These are phyloP conservation scores for Hemisphaericaspora nanyangensis DNA, from an alignment of 805 yeast species.

Conservation along the genomic window DNA sequence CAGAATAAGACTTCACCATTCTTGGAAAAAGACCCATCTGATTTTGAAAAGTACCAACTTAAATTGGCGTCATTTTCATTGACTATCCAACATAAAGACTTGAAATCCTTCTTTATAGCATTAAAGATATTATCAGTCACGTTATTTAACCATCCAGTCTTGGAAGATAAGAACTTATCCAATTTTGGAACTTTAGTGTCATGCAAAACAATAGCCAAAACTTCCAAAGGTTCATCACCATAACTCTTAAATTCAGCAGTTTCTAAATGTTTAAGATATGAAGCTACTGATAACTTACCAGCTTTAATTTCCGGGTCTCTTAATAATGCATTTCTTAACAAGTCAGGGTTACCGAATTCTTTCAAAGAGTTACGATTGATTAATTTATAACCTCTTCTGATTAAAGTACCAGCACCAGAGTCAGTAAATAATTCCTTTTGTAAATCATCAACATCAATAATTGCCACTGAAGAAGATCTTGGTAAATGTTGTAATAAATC, in stretches of 20 bases:
- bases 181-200: slow-evolving; percentile 56
- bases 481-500: slow-evolving; percentile 93
- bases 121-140: slow-evolving; percentile 93
- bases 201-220: slow-evolving; percentile 75
- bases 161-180: slow-evolving; percentile 82
- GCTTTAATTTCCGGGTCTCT: slow-evolving; percentile 72
- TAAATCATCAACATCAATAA: slow-evolving; percentile 88
- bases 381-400: slow-evolving; percentile 94
- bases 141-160: slow-evolving; percentile 95
- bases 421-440: slow-evolving; percentile 98
- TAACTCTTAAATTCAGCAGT: slow-evolving; percentile 63
- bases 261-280: slow-evolving; percentile 74
- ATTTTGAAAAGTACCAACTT: slow-evolving; percentile 85
- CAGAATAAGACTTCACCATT: slow-evolving; percentile 90
- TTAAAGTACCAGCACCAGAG: slow-evolving; percentile 98
- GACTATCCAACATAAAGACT: slow-evolving; percentile 80
- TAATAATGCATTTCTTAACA: slow-evolving; percentile 69
- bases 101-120: slow-evolving; percentile 71
- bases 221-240: slow-evolving; percentile 96
- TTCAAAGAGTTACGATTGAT: slow-evolving; percentile 63
- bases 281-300: slow-evolving; percentile 72
- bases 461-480: slow-evolving; percentile 95
- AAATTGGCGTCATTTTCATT: slow-evolving; percentile 87
- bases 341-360: slow-evolving; percentile 72
- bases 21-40: slow-evolving; percentile 90